Percentiles rank a stretch among this genome's conserved stretches.
Conservation (phyloP, 2,329 filamentous ascomycete genomes). For the Verticillium nubilum region DNA sequence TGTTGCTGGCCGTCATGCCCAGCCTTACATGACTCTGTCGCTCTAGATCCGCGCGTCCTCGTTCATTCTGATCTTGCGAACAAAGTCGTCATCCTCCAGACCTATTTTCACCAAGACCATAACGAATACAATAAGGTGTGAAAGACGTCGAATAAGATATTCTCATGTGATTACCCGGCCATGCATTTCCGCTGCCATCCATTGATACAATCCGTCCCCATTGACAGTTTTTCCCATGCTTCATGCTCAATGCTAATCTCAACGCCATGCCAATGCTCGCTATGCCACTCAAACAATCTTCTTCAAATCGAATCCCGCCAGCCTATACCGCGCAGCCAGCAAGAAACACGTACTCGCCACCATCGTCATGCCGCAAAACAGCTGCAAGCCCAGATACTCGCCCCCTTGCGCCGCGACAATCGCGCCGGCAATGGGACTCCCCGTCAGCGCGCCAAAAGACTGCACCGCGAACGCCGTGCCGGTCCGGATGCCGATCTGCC, state of each 20-base stretch:
- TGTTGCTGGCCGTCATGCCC: background rate
- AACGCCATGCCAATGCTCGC: background rate
- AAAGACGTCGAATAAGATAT: background rate
- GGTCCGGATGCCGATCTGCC: constrained; percentile 26
- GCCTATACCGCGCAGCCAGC: background rate
- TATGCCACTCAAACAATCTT: background rate
- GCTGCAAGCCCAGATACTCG: constrained; percentile 52
- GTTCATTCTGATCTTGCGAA: too few relatives aligned
- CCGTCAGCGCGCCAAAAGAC: constrained; percentile 42
- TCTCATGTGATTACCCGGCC: background rate
- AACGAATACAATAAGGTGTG: too few relatives aligned
- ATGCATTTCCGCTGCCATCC: background rate
- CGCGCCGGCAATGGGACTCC: constrained; percentile 37
- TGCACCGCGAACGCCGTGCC: constrained; percentile 25
- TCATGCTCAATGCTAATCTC: background rate
- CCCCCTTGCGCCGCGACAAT: constrained; percentile 35
- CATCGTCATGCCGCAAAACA: constrained; percentile 57
- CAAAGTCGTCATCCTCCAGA: background rate
- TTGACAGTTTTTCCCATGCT: background rate
- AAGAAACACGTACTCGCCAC: constrained; percentile 9
- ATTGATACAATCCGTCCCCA: background rate
- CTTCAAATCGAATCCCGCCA: background rate
- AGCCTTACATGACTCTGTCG: background rate
- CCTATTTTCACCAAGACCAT: too few relatives aligned
- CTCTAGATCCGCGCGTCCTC: too few relatives aligned